Evolutionary conservation across 2,329 filamentous ascomycete genomes (phyloP).

Genomic region (Colletotrichum filicis): DNA sequence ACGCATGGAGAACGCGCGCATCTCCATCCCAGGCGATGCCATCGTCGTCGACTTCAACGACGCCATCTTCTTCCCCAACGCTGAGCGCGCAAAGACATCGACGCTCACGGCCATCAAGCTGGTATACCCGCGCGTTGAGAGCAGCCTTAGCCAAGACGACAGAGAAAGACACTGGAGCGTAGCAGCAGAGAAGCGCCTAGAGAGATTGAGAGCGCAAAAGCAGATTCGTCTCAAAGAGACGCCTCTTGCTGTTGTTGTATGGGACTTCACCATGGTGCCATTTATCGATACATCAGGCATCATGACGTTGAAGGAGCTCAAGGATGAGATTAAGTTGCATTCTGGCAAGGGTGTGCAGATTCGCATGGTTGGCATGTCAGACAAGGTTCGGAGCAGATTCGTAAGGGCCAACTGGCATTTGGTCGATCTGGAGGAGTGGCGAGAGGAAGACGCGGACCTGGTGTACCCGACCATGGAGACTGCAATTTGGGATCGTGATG

Average conservation of each 20-base stretch:
- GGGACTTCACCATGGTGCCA: conserved; percentile 63
- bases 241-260: conserved; percentile 58
- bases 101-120: conserved; percentile 59
- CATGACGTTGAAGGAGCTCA: conserved; percentile 59
- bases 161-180: conserved; percentile 66
- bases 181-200: conserved; percentile 58
- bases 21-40: conserved; percentile 56
- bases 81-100: conserved; percentile 49
- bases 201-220: conserved; percentile 54
- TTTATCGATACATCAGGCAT: conserved; percentile 66
- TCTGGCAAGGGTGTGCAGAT: conserved; percentile 58
- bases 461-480: conserved; percentile 30
- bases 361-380: conserved; percentile 60
- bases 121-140: conserved; percentile 41
- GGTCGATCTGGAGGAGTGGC: conserved; percentile 29
- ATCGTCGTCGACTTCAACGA: conserved; percentile 68
- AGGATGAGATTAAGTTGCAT: conserved; percentile 60
- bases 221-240: conserved; percentile 41
- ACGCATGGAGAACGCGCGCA: conserved; percentile 33
- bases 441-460: conserved; percentile 30
- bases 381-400: conserved; percentile 53
- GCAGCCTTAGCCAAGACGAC: conserved; percentile 43
- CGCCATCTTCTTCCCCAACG: conserved; percentile 71
- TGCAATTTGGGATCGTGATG: conserved; percentile 32
- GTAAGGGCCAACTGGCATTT: conserved; percentile 49